Evolutionary conservation across 2,329 filamentous ascomycete genomes (phyloP).

Genomic region (Trichoderma oligosporum): DNA sequence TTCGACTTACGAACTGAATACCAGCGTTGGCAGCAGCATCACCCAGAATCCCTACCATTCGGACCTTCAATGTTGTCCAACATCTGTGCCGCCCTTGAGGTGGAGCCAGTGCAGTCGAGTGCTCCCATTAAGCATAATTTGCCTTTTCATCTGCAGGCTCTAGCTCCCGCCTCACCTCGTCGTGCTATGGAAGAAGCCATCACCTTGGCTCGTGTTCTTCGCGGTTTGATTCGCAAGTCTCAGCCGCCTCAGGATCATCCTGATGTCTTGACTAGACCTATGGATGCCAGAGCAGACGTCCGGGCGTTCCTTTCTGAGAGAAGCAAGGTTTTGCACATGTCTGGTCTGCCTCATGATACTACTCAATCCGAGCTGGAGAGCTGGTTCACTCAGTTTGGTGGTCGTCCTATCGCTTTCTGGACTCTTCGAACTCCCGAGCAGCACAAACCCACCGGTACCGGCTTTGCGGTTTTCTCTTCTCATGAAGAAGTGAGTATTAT

Average conservation of each 20-base stretch:
- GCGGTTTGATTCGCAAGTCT: conserved; percentile 91
- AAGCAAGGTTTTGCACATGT: conserved; percentile 98
- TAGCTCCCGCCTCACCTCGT: conserved; percentile 90
- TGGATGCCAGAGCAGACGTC: conserved; percentile 95
- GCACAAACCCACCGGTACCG: conserved; percentile 98
- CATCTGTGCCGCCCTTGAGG: conserved; percentile 96
- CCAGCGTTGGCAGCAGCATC: conserved; percentile 96
- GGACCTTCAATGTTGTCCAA: conserved; percentile 93
- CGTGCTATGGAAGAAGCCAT: conserved; percentile 97
- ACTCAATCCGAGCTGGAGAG: conserved; percentile 98
- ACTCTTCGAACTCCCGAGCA: conserved; percentile 95
- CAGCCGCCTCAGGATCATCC: conserved; percentile 90
- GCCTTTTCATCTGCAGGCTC: conserved; percentile 92
- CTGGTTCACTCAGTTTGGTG: conserved; percentile 99
- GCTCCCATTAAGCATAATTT: conserved; percentile 98
- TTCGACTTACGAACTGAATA: conserved; percentile 98
- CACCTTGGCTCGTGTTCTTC: conserved; percentile 85
- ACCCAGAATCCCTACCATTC: conserved; percentile 94
- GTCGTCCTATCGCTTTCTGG: conserved; percentile 98
- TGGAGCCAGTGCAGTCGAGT: conserved; percentile 95
- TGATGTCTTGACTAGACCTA: conserved; percentile 88
- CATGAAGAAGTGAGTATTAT: conserved; percentile 98
- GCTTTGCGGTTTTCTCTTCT: conserved; percentile 97
- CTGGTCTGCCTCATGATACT: conserved; percentile 92
- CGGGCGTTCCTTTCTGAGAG: conserved; percentile 92